Conservation (phyloP, 1,139 yeast genomes). For the Zygotorulaspora mrakii region DNA sequence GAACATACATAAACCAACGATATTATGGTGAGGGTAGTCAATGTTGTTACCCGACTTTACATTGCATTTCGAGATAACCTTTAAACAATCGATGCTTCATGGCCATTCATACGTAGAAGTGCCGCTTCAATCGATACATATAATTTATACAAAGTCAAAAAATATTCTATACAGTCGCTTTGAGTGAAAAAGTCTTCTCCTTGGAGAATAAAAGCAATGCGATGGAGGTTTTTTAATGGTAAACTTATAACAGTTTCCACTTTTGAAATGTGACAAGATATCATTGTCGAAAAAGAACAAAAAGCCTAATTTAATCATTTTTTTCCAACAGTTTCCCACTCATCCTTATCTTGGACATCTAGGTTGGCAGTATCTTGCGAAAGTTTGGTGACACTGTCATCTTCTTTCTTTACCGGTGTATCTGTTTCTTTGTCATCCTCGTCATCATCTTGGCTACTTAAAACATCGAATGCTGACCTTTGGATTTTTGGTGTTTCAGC, state of each 20-base stretch:
- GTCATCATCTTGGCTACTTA: constrained; percentile 64
- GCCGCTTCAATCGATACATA: constrained; percentile 9
- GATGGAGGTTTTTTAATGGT: not conserved
- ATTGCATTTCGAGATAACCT: no score
- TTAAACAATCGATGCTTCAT: no score
- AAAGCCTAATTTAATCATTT: constrained; percentile 23
- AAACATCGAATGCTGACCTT: constrained; percentile 62
- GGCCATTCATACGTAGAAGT: no score
- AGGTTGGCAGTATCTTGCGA: constrained; percentile 45
- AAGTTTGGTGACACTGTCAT: constrained; percentile 36
- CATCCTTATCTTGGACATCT: constrained; percentile 41
- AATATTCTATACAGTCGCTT: constrained; percentile 10
- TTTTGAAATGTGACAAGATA: no score
- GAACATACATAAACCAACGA: no score
- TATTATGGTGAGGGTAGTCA: no score
- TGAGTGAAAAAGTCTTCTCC: not conserved
- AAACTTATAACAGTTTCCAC: no score
- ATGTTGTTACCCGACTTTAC: no score
- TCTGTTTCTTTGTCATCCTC: constrained; percentile 42
- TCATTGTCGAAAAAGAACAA: no score
- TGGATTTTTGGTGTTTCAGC: constrained; percentile 46
- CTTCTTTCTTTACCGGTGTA: constrained; percentile 19
- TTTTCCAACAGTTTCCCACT: constrained; percentile 66
- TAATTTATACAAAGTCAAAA: constrained; percentile 7
- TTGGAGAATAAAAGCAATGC: not conserved